These are phyloP conservation scores for Teratosphaeria gauchensis DNA, from an alignment of 2,329 filamentous ascomycete genomes.

Conservation along the genomic window DNA sequence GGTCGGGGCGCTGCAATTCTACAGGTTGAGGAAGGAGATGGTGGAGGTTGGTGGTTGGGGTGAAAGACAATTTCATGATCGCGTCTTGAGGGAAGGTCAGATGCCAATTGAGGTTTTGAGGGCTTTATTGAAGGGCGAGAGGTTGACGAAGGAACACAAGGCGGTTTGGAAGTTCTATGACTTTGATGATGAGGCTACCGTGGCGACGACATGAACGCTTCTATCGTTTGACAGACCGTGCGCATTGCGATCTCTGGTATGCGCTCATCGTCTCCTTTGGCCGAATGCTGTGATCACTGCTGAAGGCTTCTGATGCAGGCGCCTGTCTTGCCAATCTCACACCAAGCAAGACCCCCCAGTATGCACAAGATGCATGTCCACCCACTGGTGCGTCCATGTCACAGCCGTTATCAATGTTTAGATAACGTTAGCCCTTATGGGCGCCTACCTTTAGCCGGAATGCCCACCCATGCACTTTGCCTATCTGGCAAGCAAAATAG, in stretches of 20 bases:
- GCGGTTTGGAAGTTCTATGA: conserved; percentile 43
- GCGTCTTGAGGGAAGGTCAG: conserved; percentile 40
- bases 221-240: too few relatives aligned
- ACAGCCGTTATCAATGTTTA: background rate
- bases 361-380: background rate
- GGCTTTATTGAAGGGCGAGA: conserved; percentile 36
- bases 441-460: background rate
- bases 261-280: too few relatives aligned
- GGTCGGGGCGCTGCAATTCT: conserved; percentile 49
- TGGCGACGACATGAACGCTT: background rate
- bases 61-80: conserved; percentile 50
- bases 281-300: too few relatives aligned
- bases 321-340: too few relatives aligned
- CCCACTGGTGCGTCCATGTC: background rate
- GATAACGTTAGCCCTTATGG: background rate
- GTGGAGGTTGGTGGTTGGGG: conserved; percentile 29
- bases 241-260: too few relatives aligned
- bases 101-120: conserved; percentile 48
- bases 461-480: background rate
- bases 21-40: conserved; percentile 41
- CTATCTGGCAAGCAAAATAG: background rate
- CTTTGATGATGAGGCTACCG: background rate
- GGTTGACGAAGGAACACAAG: conserved; percentile 21
- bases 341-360: background rate
- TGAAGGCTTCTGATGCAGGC: too few relatives aligned